These are phyloP conservation scores for Ambrosia hybrid DNA, from an alignment of 140 eudicot species.

Conservation along the genomic window DNA sequence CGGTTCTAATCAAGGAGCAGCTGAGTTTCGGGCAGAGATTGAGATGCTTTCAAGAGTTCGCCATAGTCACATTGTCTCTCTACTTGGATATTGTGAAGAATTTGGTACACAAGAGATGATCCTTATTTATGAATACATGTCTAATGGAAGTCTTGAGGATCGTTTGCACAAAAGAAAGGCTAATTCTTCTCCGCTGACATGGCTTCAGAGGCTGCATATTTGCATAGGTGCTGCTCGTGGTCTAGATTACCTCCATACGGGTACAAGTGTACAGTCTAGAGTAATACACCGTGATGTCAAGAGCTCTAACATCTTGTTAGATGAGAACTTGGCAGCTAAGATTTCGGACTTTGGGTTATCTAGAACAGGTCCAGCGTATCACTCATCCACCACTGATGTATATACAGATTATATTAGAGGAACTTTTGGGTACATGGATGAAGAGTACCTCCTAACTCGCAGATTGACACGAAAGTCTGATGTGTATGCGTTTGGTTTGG, in stretches of 20 bases:
- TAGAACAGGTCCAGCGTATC: slow-evolving; percentile 23
- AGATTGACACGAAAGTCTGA: slow-evolving; percentile 37
- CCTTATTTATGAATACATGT: background rate
- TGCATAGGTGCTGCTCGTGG: slow-evolving; percentile 42
- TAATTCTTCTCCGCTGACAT: slow-evolving; percentile 7
- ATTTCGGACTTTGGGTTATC: slow-evolving; percentile 36
- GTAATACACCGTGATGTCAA: too few relatives aligned
- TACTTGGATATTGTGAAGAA: slow-evolving; percentile 28
- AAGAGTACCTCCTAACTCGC: background rate
- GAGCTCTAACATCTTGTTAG: too few relatives aligned
- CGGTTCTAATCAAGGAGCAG: slow-evolving; percentile 20
- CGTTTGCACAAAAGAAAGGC: slow-evolving; percentile 3
- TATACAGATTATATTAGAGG: slow-evolving; percentile 27
- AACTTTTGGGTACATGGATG: slow-evolving; percentile 26
- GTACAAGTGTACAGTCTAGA: too few relatives aligned
- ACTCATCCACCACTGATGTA: slow-evolving; percentile 14
- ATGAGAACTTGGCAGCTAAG: background rate
- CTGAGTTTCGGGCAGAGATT: too few relatives aligned
- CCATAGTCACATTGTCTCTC: slow-evolving; percentile 32
- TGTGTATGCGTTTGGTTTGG: slow-evolving; percentile 36
- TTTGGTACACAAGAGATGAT: slow-evolving; percentile 12
- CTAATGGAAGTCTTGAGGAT: too few relatives aligned
- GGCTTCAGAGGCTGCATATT: slow-evolving; percentile 30
- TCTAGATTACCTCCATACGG: background rate
- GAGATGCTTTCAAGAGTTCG: too few relatives aligned